A percentile compares a stretch with the other conserved stretches of the same genome.
Conservation (phyloP, 2,329 filamentous ascomycete genomes). For the Biscogniauxia mediterranea region DNA sequence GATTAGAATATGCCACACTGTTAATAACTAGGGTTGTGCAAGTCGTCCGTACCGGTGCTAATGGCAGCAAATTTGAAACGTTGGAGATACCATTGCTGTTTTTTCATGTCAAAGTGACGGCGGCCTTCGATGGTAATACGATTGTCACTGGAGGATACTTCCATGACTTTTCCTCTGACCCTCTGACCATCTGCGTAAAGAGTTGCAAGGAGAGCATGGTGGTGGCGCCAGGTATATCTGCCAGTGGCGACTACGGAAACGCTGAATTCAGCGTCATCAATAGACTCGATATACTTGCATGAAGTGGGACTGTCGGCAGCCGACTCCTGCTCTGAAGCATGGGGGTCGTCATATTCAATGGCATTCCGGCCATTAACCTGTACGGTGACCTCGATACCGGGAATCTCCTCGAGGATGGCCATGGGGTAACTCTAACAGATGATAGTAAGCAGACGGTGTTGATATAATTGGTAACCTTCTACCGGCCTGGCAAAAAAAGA, state of each 20-base stretch:
- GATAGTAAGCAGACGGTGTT: background rate
- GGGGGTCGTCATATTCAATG: slow-evolving; percentile 25
- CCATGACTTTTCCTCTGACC: background rate
- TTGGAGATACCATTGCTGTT: slow-evolving; percentile 11
- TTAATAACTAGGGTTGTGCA: background rate
- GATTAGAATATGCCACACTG: slow-evolving; percentile 1
- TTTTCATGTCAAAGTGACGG: background rate
- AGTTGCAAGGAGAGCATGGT: no score
- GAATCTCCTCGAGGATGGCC: slow-evolving; percentile 25
- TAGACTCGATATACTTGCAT: slow-evolving; percentile 32
- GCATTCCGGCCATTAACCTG: slow-evolving; percentile 20
- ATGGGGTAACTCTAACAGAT: slow-evolving; percentile 15
- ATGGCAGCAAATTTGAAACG: slow-evolving; percentile 28
- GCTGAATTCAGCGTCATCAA: slow-evolving; percentile 26
- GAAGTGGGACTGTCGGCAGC: slow-evolving; percentile 9
- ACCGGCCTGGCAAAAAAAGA: background rate
- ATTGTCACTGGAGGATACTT: background rate
- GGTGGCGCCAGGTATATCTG: slow-evolving; percentile 25
- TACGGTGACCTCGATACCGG: slow-evolving; percentile 26
- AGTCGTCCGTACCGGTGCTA: slow-evolving; percentile 23
- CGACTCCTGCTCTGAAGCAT: slow-evolving; percentile 12
- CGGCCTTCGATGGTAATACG: background rate
- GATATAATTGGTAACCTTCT: background rate
- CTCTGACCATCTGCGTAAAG: no score
- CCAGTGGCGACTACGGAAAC: slow-evolving; percentile 13